phyloP scores from a whole-genome alignment of 345 rosid species.

The Lagerstroemia speciosa region DNA sequence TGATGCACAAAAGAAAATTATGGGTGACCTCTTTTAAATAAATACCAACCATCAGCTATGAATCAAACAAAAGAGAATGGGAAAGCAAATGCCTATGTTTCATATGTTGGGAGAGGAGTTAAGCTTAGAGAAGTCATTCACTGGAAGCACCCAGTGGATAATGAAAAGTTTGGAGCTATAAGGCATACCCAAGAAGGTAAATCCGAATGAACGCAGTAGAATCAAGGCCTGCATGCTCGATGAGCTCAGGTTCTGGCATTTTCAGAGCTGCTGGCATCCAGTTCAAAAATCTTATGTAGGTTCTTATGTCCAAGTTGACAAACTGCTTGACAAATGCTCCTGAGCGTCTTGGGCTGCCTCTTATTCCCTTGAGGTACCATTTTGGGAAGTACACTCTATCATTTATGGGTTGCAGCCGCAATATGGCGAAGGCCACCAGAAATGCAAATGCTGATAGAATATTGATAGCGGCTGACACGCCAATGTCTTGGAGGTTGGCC shows the following conservation, averaged over 20 bases:
- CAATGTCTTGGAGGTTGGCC: conserved; percentile 74
- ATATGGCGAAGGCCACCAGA: conserved; percentile 67
- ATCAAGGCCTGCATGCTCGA: conserved; percentile 90
- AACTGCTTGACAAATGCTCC: conserved; percentile 46
- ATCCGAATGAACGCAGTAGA: conserved; percentile 83
- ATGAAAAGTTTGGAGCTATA: not conserved
- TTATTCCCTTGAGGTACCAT: no score
- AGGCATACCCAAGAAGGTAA: conserved; percentile 77
- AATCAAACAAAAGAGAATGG: not conserved
- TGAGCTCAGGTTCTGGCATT: conserved; percentile 93
- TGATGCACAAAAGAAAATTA: not conserved
- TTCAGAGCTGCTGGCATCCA: conserved; percentile 89
- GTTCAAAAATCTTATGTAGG: conserved; percentile 64
- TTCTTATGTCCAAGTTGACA: conserved; percentile 57
- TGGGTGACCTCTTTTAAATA: not conserved
- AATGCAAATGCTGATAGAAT: conserved; percentile 68
- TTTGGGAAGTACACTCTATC: no score
- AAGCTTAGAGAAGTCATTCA: not conserved
- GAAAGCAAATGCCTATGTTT: not conserved
- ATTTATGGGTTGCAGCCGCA: conserved; percentile 88
- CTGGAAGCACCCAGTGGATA: not conserved
- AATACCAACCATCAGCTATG: not conserved
- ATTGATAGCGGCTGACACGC: conserved; percentile 69
- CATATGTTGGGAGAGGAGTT: not conserved
- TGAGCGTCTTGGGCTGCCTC: conserved; percentile 69